Evolutionary conservation across 345 rosid species (phyloP), one percentile per base, ranked within the genome.

Genomic region (Eucalyptus sp.): DNA sequence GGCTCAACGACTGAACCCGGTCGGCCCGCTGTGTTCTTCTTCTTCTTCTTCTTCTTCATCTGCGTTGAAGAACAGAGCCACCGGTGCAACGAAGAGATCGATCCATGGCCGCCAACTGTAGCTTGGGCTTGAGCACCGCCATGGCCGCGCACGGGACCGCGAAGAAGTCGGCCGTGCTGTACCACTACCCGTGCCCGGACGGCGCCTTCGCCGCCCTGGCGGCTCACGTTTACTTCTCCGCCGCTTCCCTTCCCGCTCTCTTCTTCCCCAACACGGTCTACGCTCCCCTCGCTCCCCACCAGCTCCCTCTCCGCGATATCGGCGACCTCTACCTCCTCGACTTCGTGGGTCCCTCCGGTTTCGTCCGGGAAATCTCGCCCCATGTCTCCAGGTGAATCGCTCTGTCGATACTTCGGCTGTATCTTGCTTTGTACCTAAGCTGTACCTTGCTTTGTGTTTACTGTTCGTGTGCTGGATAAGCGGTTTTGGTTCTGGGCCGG

Each of bases 121-220:
- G 48, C 46, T 41, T 48, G 66, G 87, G 83, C 58, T 27, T 52
- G 85, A 86, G 10, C 88, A 14, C 66, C 51, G 68, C 84, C 89
- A 16, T 54, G 51, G 56, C 83, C 58, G 80, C 86, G 10, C 81
- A n/a, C 51, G 71, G 86, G 48, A 46, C 83, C 71, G 86, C 90
- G 91, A 94, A 90, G 91, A 94, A 90, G 87, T 20, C 95, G 41
- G 97, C 96, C 5, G 94, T 95, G 24, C 92, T 96, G 10, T 96
- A 95, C 91, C 97, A 96, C 90, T 95, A 95, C 31, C 98, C 97
- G 4, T 96, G 96, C 88, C 98, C 96, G 4, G 98, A 96, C 87
- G 98, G 96, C 49, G 96, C 94, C 15, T 95, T 95, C 81, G 96
- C 96, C 0, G 97, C 97, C 16, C 92, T 96, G 44, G 97, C 98